A percentile compares a stretch with the other conserved stretches of the same genome.
These are phyloP conservation scores for Dimocarpus longan DNA, from an alignment of 345 rosid genomes.

Conservation along the genomic window DNA sequence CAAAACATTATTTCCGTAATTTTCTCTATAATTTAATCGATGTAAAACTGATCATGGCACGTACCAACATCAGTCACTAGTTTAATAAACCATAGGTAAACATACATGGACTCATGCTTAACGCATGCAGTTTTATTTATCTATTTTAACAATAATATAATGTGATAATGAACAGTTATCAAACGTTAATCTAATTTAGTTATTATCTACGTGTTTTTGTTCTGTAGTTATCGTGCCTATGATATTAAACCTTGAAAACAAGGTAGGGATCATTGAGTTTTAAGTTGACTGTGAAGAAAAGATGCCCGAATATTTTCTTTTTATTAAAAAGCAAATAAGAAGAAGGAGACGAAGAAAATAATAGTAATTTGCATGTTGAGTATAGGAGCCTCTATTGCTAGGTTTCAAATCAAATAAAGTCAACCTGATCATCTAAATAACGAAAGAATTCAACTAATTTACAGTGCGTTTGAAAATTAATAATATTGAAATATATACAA, in stretches of 20 bases:
- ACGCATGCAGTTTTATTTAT: background rate
- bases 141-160: background rate
- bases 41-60: background rate
- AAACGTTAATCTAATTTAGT: background rate
- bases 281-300: slow-evolving; percentile 23
- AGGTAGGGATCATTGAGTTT: slow-evolving; percentile 15
- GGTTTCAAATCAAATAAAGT: background rate
- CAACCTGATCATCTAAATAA: background rate
- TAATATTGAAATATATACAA: too few species aligned
- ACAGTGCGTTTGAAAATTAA: too few species aligned
- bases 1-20: too few species aligned
- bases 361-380: background rate
- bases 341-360: background rate
- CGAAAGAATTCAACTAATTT: background rate
- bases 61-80: background rate
- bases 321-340: background rate
- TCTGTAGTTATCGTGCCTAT: background rate
- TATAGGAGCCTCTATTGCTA: background rate
- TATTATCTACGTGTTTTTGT: background rate
- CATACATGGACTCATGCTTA: background rate
- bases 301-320: slow-evolving; percentile 2
- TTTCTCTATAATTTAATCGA: too few species aligned
- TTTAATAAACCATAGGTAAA: background rate
- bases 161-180: background rate
- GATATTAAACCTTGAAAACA: background rate